Base-by-base conservation (phyloP, 768 basidiomycete species). In the Lepiota venenata region DNA sequence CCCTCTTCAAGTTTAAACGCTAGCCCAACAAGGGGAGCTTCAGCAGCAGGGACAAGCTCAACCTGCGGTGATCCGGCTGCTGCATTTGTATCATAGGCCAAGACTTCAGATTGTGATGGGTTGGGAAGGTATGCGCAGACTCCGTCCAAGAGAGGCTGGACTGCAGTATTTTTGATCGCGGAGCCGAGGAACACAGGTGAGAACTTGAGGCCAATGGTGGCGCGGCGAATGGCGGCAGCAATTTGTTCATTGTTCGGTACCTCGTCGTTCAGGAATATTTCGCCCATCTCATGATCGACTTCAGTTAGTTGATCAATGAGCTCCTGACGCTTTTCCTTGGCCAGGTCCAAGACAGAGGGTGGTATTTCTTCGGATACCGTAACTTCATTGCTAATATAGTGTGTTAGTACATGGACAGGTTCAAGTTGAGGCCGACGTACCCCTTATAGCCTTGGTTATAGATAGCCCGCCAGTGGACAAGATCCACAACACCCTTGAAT, bases 1-100 rank as follows among this genome's bases (percentile, higher is more conserved):
- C 96, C 95, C 74, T 99, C 97, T 69, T 99, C 97, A 42, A 99
- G 77, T 75, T 99, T 99, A 82, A 99, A 99, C 11, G 97, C 97
- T 47, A 99, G 75, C 7, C 91, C 95, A 56, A 99, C 89, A 25
- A 98, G 77, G 3, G 95, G 92, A 0, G 91, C 91, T 25, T 84
- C 80, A 0, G 91, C 83, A 7, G 94, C 94, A 27, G 95, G 93
- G 8, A 78, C 76, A 15, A 98, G 80, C 0, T 85, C 78, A 6
- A 97, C 84, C 15, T 81, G 81, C 6, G 91, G 84, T 0, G 90
- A 35, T 4, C 74, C 72, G 0, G 78, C 65, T 0, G 89, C 83
- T 1, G 82, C 76, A n/a, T 77, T 79, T 0, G 87, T 87, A 58
- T 97, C 95, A 60, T 93, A 84, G 1, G 96, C 96, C 21, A 85